phyloP scores from a whole-genome alignment of 2,329 filamentous ascomycete genomes.

The Ceratocystis variospora region DNA sequence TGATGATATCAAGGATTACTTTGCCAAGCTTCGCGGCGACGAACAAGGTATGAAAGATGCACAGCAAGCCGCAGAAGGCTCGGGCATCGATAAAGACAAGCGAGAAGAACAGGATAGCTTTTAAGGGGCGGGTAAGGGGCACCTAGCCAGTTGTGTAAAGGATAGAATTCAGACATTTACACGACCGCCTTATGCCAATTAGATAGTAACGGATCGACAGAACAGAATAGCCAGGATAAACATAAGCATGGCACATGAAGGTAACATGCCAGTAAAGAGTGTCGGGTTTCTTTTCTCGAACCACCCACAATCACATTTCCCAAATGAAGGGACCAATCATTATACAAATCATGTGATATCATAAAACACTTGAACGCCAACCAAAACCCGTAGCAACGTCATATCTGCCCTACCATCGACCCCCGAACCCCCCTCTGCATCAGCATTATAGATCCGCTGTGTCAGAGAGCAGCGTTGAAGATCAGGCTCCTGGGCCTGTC shows the following conservation, averaged over 20 bases:
- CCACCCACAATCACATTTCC: not conserved
- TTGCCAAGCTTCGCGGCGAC: constrained; percentile 85
- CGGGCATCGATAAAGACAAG: constrained; percentile 24
- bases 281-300: not conserved
- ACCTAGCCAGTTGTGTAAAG: not conserved
- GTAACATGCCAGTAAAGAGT: not conserved
- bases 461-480: not conserved
- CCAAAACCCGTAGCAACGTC: not conserved
- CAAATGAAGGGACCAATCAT: not conserved
- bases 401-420: no score
- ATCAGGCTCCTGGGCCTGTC: not conserved
- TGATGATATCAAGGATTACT: constrained; percentile 93
- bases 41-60: constrained; percentile 57
- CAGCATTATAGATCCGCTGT: not conserved
- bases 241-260: not conserved
- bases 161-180: not conserved
- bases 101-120: constrained; percentile 40
- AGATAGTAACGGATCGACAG: not conserved
- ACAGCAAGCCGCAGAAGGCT: constrained; percentile 36
- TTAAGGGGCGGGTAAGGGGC: constrained; percentile 23
- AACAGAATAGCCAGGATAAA: not conserved
- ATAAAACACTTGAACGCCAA: constrained; percentile 5
- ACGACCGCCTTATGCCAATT: not conserved
- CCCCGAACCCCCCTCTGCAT: not conserved
- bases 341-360: constrained; percentile 4